Percentiles rank a stretch among this genome's conserved stretches.
phyloP scores from a whole-genome alignment of 768 basidiomycete species.

The Boletus pseudo-olivaceus region DNA sequence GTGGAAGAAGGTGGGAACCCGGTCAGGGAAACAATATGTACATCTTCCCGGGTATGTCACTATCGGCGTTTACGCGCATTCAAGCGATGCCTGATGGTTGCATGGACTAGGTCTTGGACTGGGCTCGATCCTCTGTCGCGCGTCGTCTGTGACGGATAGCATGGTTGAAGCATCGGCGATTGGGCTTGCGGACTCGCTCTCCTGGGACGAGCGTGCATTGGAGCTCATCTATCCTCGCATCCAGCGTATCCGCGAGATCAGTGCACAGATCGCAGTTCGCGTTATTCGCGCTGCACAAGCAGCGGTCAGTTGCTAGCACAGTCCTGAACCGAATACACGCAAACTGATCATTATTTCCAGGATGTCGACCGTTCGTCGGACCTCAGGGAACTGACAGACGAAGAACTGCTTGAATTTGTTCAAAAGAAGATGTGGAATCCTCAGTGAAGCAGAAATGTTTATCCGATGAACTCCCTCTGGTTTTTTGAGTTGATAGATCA shows the following conservation, averaged over 20 bases:
- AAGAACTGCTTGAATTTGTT: slow-evolving; percentile 51
- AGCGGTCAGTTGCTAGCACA: slow-evolving; percentile 45
- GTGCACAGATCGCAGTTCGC: slow-evolving; percentile 62
- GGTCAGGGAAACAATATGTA: slow-evolving; percentile 97
- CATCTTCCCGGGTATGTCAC: slow-evolving; percentile 59
- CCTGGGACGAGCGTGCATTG: slow-evolving; percentile 56
- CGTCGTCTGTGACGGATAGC: slow-evolving; percentile 66
- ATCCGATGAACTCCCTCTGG: neutral
- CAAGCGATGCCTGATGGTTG: neutral
- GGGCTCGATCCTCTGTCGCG: slow-evolving; percentile 69
- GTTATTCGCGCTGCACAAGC: slow-evolving; percentile 82
- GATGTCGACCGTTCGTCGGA: slow-evolving; percentile 51
- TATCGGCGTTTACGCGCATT: neutral
- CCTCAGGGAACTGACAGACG: slow-evolving; percentile 56
- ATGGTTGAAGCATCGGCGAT: slow-evolving; percentile 90
- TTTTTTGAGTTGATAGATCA: neutral
- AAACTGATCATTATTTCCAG: slow-evolving; percentile 29
- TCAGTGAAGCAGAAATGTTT: slow-evolving; percentile 8
- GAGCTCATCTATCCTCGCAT: slow-evolving; percentile 83
- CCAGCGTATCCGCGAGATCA: slow-evolving; percentile 83
- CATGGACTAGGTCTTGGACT: slow-evolving; percentile 46
- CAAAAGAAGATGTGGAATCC: slow-evolving; percentile 75
- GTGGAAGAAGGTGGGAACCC: slow-evolving; percentile 58
- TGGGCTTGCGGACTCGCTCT: slow-evolving; percentile 74
- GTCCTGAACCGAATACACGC: slow-evolving; percentile 16